A percentile compares a stretch with the other conserved stretches of the same genome.
Conservation (phyloP, 2,329 filamentous ascomycete genomes). For the Clonostachys rosea region DNA sequence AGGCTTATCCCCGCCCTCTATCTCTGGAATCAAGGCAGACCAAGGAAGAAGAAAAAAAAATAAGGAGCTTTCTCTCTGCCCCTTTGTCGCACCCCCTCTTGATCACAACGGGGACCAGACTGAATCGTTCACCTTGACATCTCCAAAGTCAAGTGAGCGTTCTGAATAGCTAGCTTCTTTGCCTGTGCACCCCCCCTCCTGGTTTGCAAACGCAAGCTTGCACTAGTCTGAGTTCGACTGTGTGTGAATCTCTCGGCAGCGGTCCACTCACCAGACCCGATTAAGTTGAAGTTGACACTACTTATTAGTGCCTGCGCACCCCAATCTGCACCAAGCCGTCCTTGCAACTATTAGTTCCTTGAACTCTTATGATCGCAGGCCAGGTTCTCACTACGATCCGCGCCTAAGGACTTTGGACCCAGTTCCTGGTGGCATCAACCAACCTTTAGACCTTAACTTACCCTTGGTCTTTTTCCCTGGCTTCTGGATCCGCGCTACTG, state of each 20-base stretch:
- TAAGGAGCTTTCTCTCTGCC: neutral
- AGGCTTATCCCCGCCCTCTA: neutral
- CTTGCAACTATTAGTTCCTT: conserved; percentile 11
- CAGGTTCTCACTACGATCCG: conserved; percentile 21
- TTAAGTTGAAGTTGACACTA: conserved; percentile 10
- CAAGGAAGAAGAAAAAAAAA: too few relatives aligned
- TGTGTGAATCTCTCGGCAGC: conserved; percentile 17
- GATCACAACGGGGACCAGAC: neutral
- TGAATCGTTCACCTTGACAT: neutral
- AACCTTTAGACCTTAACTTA: conserved; percentile 15
- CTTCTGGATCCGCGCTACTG: conserved; percentile 21
- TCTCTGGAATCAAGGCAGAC: too few relatives aligned
- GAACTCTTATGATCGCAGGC: conserved; percentile 20
- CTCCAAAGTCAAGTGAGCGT: neutral
- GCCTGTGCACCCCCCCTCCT: conserved; percentile 10
- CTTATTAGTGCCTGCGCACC: conserved; percentile 31
- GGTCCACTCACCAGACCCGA: conserved; percentile 14
- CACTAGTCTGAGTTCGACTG: conserved; percentile 28
- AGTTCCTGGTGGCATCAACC: conserved; percentile 20
- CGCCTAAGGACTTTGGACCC: conserved; percentile 20
- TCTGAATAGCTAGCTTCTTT: neutral
- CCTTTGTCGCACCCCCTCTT: neutral
- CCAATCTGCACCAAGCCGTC: conserved; percentile 19
- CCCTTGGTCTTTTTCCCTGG: conserved; percentile 9
- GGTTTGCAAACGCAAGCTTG: conserved; percentile 14